Percentiles rank a stretch among this genome's conserved stretches.
Conservation (phyloP, 345 rosid genomes). For the Bruguiera gymnorhiza region DNA sequence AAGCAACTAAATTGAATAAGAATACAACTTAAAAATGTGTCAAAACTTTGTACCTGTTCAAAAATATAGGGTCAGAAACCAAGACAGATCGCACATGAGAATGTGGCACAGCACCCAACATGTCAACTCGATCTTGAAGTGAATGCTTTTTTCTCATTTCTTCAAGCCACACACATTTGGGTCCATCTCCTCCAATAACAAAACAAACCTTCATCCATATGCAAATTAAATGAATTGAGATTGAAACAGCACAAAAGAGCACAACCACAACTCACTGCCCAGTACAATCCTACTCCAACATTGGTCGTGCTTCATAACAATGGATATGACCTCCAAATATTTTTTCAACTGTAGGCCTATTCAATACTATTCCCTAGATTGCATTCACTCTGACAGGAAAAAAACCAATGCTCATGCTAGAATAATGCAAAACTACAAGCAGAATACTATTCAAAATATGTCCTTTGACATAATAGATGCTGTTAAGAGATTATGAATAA, state of each 20-base stretch:
- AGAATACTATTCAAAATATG: no score
- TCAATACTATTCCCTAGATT: no score
- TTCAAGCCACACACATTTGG: slow-evolving; percentile 80
- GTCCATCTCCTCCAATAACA: slow-evolving; percentile 94
- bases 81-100: slow-evolving; percentile 76
- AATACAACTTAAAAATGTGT: neutral
- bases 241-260: neutral
- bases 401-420: neutral
- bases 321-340: no score
- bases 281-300: neutral
- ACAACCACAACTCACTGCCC: neutral
- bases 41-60: slow-evolving; percentile 57
- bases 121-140: slow-evolving; percentile 91
- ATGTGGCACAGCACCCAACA: slow-evolving; percentile 93
- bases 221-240: slow-evolving; percentile 12
- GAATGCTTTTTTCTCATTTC: slow-evolving; percentile 99
- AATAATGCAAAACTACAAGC: neutral
- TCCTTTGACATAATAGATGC: no score
- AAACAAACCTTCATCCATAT: slow-evolving; percentile 63
- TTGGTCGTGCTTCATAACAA: no score
- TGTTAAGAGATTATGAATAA: no score
- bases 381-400: neutral
- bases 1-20: neutral
- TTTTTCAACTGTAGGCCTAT: no score
- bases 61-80: slow-evolving; percentile 79